Percentiles rank a stretch among this genome's conserved stretches.
Conservation (phyloP, 345 rosid species). For the Linum usitatissimum region DNA sequence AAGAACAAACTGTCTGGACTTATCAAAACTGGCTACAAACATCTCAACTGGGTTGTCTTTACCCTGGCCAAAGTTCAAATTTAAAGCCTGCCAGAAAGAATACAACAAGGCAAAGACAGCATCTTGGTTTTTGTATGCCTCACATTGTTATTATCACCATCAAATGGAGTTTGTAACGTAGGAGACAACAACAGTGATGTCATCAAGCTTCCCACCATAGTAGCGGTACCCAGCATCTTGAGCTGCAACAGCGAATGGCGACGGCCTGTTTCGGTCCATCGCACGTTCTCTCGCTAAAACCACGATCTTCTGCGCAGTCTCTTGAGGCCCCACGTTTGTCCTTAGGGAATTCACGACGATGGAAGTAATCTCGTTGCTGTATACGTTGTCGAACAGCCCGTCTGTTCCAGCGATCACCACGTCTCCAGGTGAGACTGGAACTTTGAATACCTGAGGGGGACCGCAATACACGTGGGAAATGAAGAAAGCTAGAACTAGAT, state of each 20-base stretch:
- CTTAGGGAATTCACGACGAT: slow-evolving; percentile 18
- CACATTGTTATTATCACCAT: too few species aligned
- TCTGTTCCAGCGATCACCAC: slow-evolving; percentile 25
- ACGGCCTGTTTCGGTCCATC: slow-evolving; percentile 17
- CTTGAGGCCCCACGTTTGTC: slow-evolving; percentile 18
- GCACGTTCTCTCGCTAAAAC: slow-evolving; percentile 27
- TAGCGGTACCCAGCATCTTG: slow-evolving; percentile 29
- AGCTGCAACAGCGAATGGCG: slow-evolving; percentile 27
- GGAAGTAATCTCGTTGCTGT: slow-evolving; percentile 20
- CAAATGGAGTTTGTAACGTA: slow-evolving; percentile 7
- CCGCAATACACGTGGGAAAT: background rate
- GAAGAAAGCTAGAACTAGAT: background rate
- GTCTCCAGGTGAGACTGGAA: slow-evolving; percentile 25
- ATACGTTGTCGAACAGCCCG: slow-evolving; percentile 28
- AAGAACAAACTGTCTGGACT: too few species aligned
- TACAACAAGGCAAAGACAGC: too few species aligned
- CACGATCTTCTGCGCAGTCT: slow-evolving; percentile 23
- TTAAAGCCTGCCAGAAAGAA: too few species aligned
- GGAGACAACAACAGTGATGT: slow-evolving; percentile 24
- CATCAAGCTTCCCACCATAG: slow-evolving; percentile 30
- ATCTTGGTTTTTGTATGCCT: too few species aligned
- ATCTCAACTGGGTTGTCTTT: too few species aligned
- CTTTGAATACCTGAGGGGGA: slow-evolving; percentile 16
- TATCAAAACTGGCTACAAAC: too few species aligned
- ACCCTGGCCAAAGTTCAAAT: too few species aligned